phyloP scores from a whole-genome alignment of 1,284 basidiomycete genomes.

The Apiotrichum akiyoshidainum region DNA sequence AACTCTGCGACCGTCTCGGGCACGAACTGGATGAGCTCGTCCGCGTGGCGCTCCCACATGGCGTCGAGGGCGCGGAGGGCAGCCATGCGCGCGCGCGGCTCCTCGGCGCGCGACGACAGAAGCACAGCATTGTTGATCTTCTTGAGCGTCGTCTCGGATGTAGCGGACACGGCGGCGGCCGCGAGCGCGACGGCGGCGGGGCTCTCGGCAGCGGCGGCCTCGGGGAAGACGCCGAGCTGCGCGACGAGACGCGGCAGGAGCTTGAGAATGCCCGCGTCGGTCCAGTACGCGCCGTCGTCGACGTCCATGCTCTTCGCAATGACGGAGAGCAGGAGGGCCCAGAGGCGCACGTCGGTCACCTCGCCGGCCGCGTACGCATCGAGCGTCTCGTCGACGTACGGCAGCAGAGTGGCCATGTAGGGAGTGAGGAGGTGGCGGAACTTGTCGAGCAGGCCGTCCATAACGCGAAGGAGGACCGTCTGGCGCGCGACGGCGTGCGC shows the following conservation, averaged over 20 bases:
- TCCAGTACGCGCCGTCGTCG: conserved; percentile 89
- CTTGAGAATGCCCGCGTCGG: conserved; percentile 69
- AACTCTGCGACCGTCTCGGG: conserved; percentile 56
- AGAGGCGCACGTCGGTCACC: conserved; percentile 53
- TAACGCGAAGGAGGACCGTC: conserved; percentile 69
- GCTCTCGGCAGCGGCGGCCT: conserved; percentile 12
- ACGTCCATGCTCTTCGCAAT: conserved; percentile 68
- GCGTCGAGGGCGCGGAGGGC: conserved; percentile 67
- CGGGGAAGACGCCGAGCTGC: conserved; percentile 57
- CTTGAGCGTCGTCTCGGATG: conserved; percentile 64
- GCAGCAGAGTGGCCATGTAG: conserved; percentile 74
- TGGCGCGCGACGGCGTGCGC: conserved; percentile 51
- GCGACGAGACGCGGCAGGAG: conserved; percentile 60
- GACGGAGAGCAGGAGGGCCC: conserved; percentile 64
- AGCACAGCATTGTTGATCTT: conserved; percentile 77
- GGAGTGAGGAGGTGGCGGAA: conserved; percentile 91
- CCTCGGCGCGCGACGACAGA: conserved; percentile 80
- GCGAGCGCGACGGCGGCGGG: conserved; percentile 54
- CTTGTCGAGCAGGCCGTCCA: conserved; percentile 69
- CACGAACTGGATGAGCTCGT: conserved; percentile 59
- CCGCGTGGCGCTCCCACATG: conserved; percentile 65
- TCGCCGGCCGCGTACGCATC: conserved; percentile 53
- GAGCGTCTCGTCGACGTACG: conserved; percentile 66
- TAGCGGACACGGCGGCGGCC: conserved; percentile 59
- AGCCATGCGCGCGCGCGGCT: conserved; percentile 62